Base-by-base conservation (phyloP, 148 eudicot species). In the Drosera capensis region DNA sequence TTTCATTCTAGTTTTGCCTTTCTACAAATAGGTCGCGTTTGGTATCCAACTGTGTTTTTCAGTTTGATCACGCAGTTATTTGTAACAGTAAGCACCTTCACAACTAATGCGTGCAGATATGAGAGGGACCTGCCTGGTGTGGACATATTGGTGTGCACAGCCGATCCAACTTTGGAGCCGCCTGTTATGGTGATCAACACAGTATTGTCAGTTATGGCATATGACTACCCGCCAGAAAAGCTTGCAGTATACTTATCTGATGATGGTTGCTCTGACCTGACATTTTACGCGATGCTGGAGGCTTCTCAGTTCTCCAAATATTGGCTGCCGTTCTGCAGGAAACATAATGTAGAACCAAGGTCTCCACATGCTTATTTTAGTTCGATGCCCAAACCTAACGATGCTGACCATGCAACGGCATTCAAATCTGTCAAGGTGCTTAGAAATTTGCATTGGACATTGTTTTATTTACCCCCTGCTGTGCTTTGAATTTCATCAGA, bases 311-410 rank as follows among this genome's bases (percentile, higher is more conserved):
- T 86, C 46, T 39, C 79, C n/a, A 59, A 57, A 52, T 44, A 41
- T 51, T 86, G 96, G 96, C 42, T 86, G 36, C 96, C 93, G 2
- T 86, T 54, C 35, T 86, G 86, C 58, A 68, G 70, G 55, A 73
- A 54, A 30, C 81, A 55, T 39, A 49, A 68, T 1, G 61, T 78
- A 14, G 82, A 81, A 36, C 84, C 93, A n/a, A 61, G 71, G 48
- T 78, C 84, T 1, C 87, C 93, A 11, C 65, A 62, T 3, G 93
- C 93, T 43, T 71, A 81, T 64, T 82, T 86, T 19, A 13, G 12
- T 21, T 53, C 77, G 5, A 25, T 25, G 39, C 42, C 59, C 45
- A 44, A 44, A 7, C 41, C 59, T 25, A 3, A 6, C 11, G 52
- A 46, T 45, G 23, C 40, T 19, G 19, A 26, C 34, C 64, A 68